These are phyloP conservation scores for Rubus parviflorus DNA, from an alignment of 306 rosid genomes.

Conservation along the genomic window DNA sequence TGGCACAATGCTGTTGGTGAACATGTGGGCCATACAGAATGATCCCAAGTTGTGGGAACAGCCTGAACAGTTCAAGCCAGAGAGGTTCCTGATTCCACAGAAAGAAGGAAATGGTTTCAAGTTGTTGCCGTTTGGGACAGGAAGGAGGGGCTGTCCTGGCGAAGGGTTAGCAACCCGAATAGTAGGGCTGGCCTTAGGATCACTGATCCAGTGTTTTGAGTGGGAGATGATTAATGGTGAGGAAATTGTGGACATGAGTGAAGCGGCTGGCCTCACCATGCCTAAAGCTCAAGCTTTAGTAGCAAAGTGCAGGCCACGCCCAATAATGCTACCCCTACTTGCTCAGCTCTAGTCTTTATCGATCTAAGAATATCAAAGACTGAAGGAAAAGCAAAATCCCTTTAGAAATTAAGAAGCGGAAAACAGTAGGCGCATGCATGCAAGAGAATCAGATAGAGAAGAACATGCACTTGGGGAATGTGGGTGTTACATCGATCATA, in stretches of 20 bases:
- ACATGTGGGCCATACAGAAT: slow-evolving; percentile 41
- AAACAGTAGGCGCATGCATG: background rate
- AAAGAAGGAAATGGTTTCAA: slow-evolving; percentile 19
- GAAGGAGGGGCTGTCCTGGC: slow-evolving; percentile 38
- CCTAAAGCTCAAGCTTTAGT: slow-evolving; percentile 15
- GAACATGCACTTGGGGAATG: background rate
- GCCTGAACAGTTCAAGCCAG: slow-evolving; percentile 33
- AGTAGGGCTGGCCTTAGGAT: slow-evolving; percentile 22
- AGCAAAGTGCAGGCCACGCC: slow-evolving; percentile 34
- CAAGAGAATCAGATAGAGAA: background rate
- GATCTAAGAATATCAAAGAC: background rate
- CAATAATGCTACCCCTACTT: slow-evolving; percentile 18
- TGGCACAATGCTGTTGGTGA: slow-evolving; percentile 42
- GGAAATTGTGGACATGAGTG: slow-evolving; percentile 32
- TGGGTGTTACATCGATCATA: background rate
- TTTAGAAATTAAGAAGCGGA: background rate
- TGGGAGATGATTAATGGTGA: slow-evolving; percentile 26
- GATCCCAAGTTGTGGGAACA: slow-evolving; percentile 40
- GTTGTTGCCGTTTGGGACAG: slow-evolving; percentile 36
- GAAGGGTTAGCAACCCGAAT: slow-evolving; percentile 22
- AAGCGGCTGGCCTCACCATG: slow-evolving; percentile 30
- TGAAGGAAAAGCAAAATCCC: background rate
- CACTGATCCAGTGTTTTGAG: slow-evolving; percentile 29
- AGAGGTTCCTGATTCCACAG: slow-evolving; percentile 22
- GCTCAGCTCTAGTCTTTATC: slow-evolving; percentile 10